Conservation (phyloP, 306 rosid species). For the Macrotyloma uniflorum region DNA sequence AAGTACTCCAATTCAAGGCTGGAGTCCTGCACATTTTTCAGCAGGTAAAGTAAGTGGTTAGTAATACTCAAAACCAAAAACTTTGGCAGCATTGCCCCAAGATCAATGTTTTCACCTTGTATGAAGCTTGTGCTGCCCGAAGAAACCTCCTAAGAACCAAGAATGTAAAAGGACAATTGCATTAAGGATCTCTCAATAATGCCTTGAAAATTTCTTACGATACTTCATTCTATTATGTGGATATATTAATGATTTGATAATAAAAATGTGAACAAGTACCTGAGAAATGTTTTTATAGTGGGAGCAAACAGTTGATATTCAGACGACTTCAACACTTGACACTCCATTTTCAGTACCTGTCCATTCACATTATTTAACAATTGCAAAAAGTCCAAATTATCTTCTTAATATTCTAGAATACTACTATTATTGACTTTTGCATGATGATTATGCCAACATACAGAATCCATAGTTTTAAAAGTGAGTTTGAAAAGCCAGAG, state of each 20-base stretch:
- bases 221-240: neutral
- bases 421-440: neutral
- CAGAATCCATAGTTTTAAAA: constrained; percentile 7
- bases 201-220: neutral
- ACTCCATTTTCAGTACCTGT: constrained; percentile 86
- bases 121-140: constrained; percentile 89
- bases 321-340: constrained; percentile 65
- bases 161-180: constrained; percentile 6
- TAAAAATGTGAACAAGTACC: constrained; percentile 50
- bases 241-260: neutral
- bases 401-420: neutral
- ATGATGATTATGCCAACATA: neutral
- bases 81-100: constrained; percentile 27
- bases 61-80: constrained; percentile 7
- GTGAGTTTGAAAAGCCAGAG: neutral
- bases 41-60: constrained; percentile 31
- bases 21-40: constrained; percentile 59
- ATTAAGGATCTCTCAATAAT: constrained; percentile 32
- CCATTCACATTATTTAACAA: constrained; percentile 5
- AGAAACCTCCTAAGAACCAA: constrained; percentile 79
- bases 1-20: constrained; percentile 84
- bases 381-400: constrained; percentile 1
- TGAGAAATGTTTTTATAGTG: constrained; percentile 81
- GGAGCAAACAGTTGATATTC: constrained; percentile 83
- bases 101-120: constrained; percentile 57